phyloP scores from a whole-genome alignment of 1,284 basidiomycete genomes.

The Marasmius oreades region DNA sequence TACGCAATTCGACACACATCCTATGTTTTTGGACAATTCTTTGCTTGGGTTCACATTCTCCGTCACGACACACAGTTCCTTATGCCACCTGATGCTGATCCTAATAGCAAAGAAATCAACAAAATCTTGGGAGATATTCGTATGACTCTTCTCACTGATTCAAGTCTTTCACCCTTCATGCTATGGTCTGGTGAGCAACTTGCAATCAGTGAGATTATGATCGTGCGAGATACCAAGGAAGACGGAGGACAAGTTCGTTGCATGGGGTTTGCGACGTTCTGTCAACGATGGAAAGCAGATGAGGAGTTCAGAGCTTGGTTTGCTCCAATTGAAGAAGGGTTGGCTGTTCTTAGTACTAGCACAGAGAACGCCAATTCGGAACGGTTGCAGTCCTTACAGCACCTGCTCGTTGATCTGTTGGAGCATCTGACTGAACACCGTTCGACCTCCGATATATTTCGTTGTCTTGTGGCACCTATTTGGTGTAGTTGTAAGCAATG shows the following conservation, averaged over 20 bases:
- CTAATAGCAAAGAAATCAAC: not conserved
- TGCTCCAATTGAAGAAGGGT: slow-evolving; percentile 1
- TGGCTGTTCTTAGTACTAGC: not conserved
- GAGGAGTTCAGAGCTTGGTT: slow-evolving; percentile 5
- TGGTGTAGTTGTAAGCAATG: slow-evolving; percentile 1
- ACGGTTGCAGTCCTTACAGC: slow-evolving; percentile 4
- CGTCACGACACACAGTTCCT: slow-evolving; percentile 7
- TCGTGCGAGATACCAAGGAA: slow-evolving; percentile 1
- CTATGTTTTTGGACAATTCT: slow-evolving; percentile 10
- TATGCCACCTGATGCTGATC: not conserved
- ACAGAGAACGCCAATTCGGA: not conserved
- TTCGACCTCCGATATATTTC: not conserved
- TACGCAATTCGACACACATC: slow-evolving; percentile 5
- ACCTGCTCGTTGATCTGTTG: slow-evolving; percentile 2
- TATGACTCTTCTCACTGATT: slow-evolving; percentile 1
- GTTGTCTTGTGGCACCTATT: not conserved
- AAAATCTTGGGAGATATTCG: slow-evolving; percentile 3
- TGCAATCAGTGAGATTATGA: slow-evolving; percentile 7
- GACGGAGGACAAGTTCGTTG: slow-evolving; percentile 6
- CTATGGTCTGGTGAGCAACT: slow-evolving; percentile 4
- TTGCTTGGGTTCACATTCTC: slow-evolving; percentile 10
- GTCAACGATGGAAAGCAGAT: slow-evolving; percentile 6
- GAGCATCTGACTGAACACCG: not conserved
- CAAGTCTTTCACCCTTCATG: not conserved
- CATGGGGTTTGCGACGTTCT: slow-evolving; percentile 9